These are phyloP conservation scores for Cystoisospora suis DNA, from an alignment of 169 alveolate genomes.

Conservation along the genomic window DNA sequence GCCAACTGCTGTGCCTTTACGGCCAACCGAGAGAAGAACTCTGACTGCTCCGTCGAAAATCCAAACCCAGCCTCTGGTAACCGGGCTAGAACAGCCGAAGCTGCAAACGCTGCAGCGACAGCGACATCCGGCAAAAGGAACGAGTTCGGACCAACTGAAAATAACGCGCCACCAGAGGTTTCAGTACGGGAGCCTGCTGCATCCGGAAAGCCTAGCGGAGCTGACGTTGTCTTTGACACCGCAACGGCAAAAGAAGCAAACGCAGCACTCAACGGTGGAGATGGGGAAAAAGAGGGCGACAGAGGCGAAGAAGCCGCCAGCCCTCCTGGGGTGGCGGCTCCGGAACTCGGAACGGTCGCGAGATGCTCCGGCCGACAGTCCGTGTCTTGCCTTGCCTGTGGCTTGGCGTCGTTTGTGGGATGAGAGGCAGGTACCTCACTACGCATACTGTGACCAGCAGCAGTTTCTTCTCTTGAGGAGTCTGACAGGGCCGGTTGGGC, in stretches of 20 bases:
- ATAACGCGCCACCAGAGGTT: no score
- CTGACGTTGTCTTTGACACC: not conserved
- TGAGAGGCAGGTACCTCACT: no score
- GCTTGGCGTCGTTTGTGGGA: no score
- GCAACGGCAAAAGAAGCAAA: not conserved
- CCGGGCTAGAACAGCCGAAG: not conserved
- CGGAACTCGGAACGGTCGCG: no score
- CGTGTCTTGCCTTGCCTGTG: no score
- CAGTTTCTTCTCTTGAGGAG: no score
- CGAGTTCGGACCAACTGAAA: not conserved
- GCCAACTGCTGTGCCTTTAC: not conserved
- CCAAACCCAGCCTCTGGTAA: not conserved
- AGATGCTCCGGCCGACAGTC: no score
- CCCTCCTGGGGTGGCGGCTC: no score
- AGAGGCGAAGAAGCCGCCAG: not conserved
- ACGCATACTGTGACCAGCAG: no score
- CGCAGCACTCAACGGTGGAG: not conserved
- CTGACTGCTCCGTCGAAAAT: not conserved
- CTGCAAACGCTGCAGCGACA: conserved; percentile 10
- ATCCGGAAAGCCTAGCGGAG: not conserved
- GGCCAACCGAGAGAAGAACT: not conserved
- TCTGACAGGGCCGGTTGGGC: no score
- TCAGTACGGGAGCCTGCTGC: not conserved
- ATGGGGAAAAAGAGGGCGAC: not conserved
- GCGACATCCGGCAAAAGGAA: not conserved